Percentiles rank a stretch among this genome's conserved stretches.
phyloP scores from a whole-genome alignment of 768 basidiomycete species.

The Lactarius trivialis region DNA sequence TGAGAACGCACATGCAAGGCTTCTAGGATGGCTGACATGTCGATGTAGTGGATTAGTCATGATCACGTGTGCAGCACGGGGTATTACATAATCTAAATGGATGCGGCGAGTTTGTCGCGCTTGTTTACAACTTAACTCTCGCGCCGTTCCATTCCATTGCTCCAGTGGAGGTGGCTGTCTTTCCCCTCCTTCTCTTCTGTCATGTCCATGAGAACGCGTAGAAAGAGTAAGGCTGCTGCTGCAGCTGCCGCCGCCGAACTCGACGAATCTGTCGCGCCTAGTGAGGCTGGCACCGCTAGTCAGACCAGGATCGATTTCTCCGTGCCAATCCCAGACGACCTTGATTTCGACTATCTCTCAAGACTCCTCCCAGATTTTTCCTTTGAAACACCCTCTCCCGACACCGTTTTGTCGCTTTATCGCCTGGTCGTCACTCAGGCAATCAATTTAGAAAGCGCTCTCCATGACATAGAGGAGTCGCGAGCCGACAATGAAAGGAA shows the following conservation, averaged over 20 bases:
- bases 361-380: constrained; percentile 55
- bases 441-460: constrained; percentile 45
- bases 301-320: constrained; percentile 34
- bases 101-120: not conserved
- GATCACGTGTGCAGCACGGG: not conserved
- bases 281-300: constrained; percentile 28
- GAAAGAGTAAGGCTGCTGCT: constrained; percentile 48
- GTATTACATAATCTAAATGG: not conserved
- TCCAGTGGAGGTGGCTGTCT: not conserved
- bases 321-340: constrained; percentile 55
- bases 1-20: not conserved
- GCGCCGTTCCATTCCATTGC: not conserved
- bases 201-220: constrained; percentile 50
- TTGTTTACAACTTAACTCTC: not conserved
- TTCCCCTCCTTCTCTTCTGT: constrained; percentile 22
- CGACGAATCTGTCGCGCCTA: constrained; percentile 30
- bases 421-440: constrained; percentile 52
- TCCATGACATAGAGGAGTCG: constrained; percentile 63
- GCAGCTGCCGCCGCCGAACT: constrained; percentile 18
- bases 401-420: constrained; percentile 58
- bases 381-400: constrained; percentile 49
- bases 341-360: constrained; percentile 56
- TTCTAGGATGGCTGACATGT: not conserved
- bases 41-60: not conserved
- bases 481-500: constrained; percentile 62